A percentile compares a stretch with the other conserved stretches of the same genome.
Evolutionary conservation across 371 early-diverging fungal species (phyloP).

Genomic region (Cokeromyces recurvatus): DNA sequence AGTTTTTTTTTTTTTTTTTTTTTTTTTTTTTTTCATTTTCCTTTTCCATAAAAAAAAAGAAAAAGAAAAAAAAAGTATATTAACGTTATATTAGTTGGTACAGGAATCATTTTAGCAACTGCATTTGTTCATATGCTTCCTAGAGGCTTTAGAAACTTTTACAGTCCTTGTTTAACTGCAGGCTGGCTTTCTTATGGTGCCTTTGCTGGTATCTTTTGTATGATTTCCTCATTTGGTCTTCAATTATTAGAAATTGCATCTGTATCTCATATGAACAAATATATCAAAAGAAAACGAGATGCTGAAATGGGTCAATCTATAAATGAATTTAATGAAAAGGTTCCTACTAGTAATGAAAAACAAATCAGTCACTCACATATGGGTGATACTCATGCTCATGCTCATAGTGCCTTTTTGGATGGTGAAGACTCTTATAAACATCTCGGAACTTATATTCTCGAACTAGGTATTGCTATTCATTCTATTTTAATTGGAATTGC

Average conservation of each 20-base stretch:
- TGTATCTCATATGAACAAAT: constrained; percentile 21
- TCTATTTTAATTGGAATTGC: constrained; percentile 85
- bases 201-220: constrained; percentile 43
- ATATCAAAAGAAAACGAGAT: constrained; percentile 3
- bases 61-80: no score
- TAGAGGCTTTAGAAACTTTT: constrained; percentile 33
- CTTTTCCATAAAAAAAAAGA: no score
- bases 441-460: constrained; percentile 62
- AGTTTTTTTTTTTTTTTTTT: constrained; percentile 1
- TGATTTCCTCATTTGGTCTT: constrained; percentile 40
- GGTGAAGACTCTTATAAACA: constrained; percentile 23
- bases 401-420: constrained; percentile 42
- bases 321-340: no score
- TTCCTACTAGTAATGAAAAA: neutral
- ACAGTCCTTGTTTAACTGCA: constrained; percentile 33
- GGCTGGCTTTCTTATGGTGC: constrained; percentile 35
- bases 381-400: constrained; percentile 9
- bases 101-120: constrained; percentile 43
- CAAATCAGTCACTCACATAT: constrained; percentile 1
- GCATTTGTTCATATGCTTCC: constrained; percentile 49
- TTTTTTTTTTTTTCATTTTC: no score
- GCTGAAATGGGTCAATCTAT: constrained; percentile 6
- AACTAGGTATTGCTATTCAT: constrained; percentile 81
- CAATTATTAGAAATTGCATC: constrained; percentile 37
- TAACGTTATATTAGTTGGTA: constrained; percentile 44